phyloP scores from a whole-genome alignment of 306 rosid genomes.

The Leucaena leucocephala region DNA sequence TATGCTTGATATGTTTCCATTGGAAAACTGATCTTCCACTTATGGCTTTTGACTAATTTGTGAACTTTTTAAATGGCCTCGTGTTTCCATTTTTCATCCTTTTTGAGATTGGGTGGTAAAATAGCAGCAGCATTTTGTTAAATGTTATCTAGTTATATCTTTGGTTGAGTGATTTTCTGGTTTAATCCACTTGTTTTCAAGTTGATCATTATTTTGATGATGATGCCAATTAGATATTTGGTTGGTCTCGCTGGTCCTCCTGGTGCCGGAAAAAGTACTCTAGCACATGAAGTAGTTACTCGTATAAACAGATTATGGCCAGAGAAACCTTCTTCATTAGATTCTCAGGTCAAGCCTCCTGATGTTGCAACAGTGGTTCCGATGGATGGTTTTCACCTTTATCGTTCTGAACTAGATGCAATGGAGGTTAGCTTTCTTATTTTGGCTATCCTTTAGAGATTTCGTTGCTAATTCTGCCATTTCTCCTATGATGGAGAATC shows the following conservation, averaged over 20 bases:
- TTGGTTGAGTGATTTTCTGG: constrained; percentile 6
- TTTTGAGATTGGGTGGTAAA: not conserved
- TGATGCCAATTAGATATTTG: constrained; percentile 52
- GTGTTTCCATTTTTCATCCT: not conserved
- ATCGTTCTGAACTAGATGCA: constrained; percentile 84
- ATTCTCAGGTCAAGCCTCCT: constrained; percentile 61
- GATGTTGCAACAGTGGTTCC: constrained; percentile 76
- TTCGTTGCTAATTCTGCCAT: constrained; percentile 35
- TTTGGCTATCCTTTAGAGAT: constrained; percentile 26
- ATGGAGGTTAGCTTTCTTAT: constrained; percentile 71
- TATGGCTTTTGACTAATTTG: not conserved
- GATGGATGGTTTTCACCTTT: constrained; percentile 97
- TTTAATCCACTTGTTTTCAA: constrained; percentile 28
- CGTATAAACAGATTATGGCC: constrained; percentile 79
- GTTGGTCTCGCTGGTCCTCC: constrained; percentile 97
- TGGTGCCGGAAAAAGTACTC: constrained; percentile 90
- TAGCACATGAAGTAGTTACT: constrained; percentile 69
- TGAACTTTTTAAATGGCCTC: not conserved
- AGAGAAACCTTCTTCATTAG: constrained; percentile 59
- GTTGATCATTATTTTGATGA: constrained; percentile 25
- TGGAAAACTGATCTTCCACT: not conserved
- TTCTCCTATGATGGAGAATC: constrained; percentile 19
- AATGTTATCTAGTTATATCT: not conserved
- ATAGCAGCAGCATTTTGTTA: constrained; percentile 1
- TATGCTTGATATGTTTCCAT: not conserved